Base-by-base conservation (phyloP, 305 asterid species). In the Fraxinus platypoda region DNA sequence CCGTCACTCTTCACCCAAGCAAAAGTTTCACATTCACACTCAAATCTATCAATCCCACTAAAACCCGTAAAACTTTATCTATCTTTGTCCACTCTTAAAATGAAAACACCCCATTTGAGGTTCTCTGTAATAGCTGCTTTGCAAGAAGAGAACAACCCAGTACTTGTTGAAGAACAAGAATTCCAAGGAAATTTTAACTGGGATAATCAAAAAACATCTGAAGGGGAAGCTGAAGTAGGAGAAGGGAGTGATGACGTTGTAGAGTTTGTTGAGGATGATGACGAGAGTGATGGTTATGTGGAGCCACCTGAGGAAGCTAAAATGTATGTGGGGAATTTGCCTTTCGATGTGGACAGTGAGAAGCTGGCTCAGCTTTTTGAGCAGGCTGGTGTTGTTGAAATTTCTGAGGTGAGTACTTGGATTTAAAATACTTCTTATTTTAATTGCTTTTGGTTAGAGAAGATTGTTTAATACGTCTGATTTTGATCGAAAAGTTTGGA, bases 261-360 rank as follows among this genome's bases (percentile, higher is more conserved):
- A 41, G 90, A 82, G 84, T 86, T 83, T n/a, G 75, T 41, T 17
- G 93, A 82, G 13, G 92, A 80, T 15, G 78, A 78, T 8, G 90
- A 80, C 6, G 91, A 83, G 28, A 73, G 75, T 34, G 89, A 77
- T 19, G 88, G 12, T 78, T 87, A 57, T 38, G 82, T 66, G 49
- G 96, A 93, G 81, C 94, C 94, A 8, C 78, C 92, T 11, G 98
- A 95, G 85, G 98, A 89, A 46, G 95, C 99, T 0, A 94, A 93
- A 83, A 72, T 95, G 87, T 96, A 86, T 81, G 95, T 96, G 77
- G 99, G 99, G 57, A 95, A 95, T 86, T 88, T 95, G 87, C 92
- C 98, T 0, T 95, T 89, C 86, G 97, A 92, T 26, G 87, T 95
- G 4, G 97, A 91, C 49, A 83, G 93, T 84, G 94, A 81, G 79